phyloP scores from a whole-genome alignment of 345 rosid species.

The Chamaenerion angustifolium region DNA sequence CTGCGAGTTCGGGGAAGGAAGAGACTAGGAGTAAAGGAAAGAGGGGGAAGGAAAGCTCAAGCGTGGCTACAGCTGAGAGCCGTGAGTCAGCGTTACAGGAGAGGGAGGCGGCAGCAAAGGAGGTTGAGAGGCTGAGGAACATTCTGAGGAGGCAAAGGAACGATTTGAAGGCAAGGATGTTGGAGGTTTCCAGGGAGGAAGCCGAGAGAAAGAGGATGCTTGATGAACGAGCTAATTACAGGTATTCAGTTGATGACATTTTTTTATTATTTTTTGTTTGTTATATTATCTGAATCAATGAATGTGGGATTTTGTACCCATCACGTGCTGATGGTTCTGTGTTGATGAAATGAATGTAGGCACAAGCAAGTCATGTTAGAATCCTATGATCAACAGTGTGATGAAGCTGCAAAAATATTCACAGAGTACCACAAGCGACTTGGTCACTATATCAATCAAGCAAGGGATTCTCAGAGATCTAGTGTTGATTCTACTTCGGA shows the following conservation, averaged over 20 bases:
- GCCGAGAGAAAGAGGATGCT: constrained; percentile 92
- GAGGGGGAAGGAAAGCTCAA: constrained; percentile 15
- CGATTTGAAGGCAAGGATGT: constrained; percentile 76
- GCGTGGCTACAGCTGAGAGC: constrained; percentile 27
- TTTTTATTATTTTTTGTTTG: not conserved
- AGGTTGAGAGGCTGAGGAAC: constrained; percentile 71
- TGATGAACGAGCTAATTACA: constrained; percentile 72
- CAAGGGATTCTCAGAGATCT: constrained; percentile 64
- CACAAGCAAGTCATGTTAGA: constrained; percentile 82
- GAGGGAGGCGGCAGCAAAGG: constrained; percentile 58
- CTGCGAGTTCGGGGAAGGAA: constrained; percentile 28
- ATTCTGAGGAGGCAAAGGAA: constrained; percentile 66
- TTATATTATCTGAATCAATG: too few relatives aligned
- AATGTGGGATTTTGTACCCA: too few relatives aligned
- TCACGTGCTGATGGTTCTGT: too few relatives aligned
- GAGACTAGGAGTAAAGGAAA: constrained; percentile 54
- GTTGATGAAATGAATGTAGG: constrained; percentile 18
- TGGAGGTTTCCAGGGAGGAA: constrained; percentile 85
- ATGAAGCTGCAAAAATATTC: constrained; percentile 83
- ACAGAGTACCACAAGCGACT: constrained; percentile 79
- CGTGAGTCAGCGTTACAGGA: constrained; percentile 61
- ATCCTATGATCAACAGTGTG: constrained; percentile 86
- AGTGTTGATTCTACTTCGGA: constrained; percentile 44
- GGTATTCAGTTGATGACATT: constrained; percentile 20
- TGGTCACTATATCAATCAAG: constrained; percentile 62